Conservation (phyloP, 192 early-diverging fungal genomes). For the Coemansia sp. region DNA sequence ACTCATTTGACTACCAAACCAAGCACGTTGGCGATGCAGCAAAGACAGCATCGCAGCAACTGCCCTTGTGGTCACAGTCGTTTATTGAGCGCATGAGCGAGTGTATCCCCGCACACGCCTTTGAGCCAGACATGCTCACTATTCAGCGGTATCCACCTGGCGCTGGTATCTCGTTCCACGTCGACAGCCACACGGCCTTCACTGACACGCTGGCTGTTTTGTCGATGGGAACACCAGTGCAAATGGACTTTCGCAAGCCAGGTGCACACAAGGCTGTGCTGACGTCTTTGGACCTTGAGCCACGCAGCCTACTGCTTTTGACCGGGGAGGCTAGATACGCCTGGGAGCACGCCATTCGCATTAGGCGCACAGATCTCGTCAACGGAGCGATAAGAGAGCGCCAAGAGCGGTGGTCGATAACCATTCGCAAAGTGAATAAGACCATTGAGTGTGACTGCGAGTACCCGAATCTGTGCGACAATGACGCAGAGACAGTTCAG, state of each 20-base stretch:
- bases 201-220: slow-evolving; percentile 37
- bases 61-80: slow-evolving; percentile 25
- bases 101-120: slow-evolving; percentile 6
- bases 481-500: slow-evolving; percentile 12
- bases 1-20: slow-evolving; percentile 41
- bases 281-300: slow-evolving; percentile 42
- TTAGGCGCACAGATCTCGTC: slow-evolving; percentile 51
- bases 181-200: slow-evolving; percentile 56
- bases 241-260: slow-evolving; percentile 60
- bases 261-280: neutral
- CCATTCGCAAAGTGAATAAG: slow-evolving; percentile 27
- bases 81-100: slow-evolving; percentile 21
- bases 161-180: slow-evolving; percentile 59
- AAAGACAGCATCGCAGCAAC: slow-evolving; percentile 18
- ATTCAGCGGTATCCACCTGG: slow-evolving; percentile 60
- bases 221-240: slow-evolving; percentile 53
- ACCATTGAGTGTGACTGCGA: slow-evolving; percentile 16
- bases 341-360: slow-evolving; percentile 60
- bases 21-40: slow-evolving; percentile 30
- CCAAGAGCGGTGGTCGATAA: slow-evolving; percentile 37
- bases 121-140: slow-evolving; percentile 58
- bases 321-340: slow-evolving; percentile 49
- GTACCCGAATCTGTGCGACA: slow-evolving; percentile 30
- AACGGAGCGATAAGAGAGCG: slow-evolving; percentile 27
- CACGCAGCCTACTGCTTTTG: slow-evolving; percentile 56